phyloP scores from a whole-genome alignment of 148 eudicot species.

The Nyssa sinensis region DNA sequence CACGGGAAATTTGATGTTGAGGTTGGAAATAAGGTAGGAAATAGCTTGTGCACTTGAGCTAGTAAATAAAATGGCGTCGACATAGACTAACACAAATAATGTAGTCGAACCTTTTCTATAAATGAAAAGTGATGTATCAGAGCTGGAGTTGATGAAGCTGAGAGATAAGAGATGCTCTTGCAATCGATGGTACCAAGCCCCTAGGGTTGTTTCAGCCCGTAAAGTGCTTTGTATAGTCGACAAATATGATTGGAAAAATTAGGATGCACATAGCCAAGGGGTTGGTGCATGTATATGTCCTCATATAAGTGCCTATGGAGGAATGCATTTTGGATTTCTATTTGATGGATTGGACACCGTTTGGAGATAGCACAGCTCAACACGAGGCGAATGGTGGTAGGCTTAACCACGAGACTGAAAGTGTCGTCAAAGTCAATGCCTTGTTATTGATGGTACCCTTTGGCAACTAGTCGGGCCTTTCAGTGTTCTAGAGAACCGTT shows the following conservation, averaged over 20 bases:
- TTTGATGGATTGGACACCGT: not conserved
- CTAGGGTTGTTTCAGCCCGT: not conserved
- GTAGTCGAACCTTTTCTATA: not conserved
- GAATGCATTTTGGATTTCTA: slow-evolving; percentile 1
- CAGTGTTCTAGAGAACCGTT: not conserved
- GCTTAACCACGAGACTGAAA: not conserved
- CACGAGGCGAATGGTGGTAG: not conserved
- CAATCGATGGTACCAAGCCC: not conserved
- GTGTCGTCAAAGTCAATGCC: too few relatives aligned
- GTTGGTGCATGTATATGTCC: not conserved
- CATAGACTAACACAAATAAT: not conserved
- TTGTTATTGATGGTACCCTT: not conserved
- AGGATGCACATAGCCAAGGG: not conserved
- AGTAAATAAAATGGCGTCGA: not conserved
- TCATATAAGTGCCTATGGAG: not conserved
- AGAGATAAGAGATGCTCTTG: not conserved
- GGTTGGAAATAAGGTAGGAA: not conserved
- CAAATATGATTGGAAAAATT: not conserved
- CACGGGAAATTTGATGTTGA: not conserved
- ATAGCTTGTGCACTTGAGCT: not conserved
- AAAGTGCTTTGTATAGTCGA: not conserved
- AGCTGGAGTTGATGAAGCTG: not conserved
- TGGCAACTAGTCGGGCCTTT: not conserved
- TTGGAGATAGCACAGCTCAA: not conserved
- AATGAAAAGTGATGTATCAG: not conserved